phyloP scores from a whole-genome alignment of 2,329 filamentous ascomycete genomes.

The Fusarium poae region DNA sequence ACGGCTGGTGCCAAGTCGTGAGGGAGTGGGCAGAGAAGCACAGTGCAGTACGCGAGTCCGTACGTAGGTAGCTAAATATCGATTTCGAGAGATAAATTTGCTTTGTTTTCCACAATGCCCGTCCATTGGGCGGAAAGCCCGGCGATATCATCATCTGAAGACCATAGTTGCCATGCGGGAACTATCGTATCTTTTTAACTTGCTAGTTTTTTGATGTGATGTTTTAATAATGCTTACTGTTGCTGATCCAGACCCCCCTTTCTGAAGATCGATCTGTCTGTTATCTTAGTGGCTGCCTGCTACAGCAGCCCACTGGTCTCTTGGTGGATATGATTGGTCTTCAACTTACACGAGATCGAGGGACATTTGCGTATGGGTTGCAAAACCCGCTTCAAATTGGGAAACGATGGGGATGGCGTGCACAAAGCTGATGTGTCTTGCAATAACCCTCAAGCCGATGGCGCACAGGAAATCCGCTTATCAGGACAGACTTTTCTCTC shows the following conservation, averaged over 20 bases:
- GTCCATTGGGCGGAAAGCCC: conserved; percentile 20
- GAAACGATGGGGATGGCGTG: background rate
- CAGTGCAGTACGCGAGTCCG: background rate
- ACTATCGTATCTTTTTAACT: conserved; percentile 21
- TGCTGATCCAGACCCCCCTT: conserved; percentile 34
- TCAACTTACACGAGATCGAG: conserved; percentile 35
- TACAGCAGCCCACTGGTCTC: conserved; percentile 28
- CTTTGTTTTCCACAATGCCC: conserved; percentile 20
- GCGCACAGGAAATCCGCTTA: background rate
- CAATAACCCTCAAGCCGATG: conserved; percentile 3
- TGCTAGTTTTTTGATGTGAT: conserved; percentile 21
- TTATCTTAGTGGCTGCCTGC: conserved; percentile 36
- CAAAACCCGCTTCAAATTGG: conserved; percentile 14
- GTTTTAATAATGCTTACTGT: conserved; percentile 18
- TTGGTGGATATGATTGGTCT: conserved; percentile 32
- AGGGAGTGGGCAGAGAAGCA: conserved; percentile 3
- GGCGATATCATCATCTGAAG: conserved; percentile 29
- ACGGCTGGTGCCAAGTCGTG: conserved; percentile 10
- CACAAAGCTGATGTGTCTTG: conserved; percentile 5
- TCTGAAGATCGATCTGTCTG: conserved; percentile 34
- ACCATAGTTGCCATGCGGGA: conserved; percentile 25
- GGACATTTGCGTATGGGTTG: conserved; percentile 20
- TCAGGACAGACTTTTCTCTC: background rate
- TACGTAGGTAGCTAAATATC: background rate
- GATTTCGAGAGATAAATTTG: conserved; percentile 18